phyloP scores from a whole-genome alignment of 176 grass and related monocot genomes.

The Oryza nivara region DNA sequence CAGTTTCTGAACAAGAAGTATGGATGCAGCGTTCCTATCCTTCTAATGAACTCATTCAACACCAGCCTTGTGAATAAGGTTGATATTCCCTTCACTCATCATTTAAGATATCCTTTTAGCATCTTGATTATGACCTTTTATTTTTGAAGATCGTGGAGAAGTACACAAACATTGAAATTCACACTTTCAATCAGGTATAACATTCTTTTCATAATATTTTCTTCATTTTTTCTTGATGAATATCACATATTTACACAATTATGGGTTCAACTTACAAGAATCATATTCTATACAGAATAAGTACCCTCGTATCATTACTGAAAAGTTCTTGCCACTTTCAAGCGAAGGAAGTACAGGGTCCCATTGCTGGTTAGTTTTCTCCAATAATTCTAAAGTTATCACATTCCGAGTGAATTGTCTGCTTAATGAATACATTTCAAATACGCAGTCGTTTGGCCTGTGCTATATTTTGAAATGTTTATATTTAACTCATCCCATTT shows the following conservation, averaged over 20 bases:
- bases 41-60: slow-evolving; percentile 99
- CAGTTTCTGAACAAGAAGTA: slow-evolving; percentile 98
- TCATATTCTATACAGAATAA: slow-evolving; percentile 68
- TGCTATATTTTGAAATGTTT: slow-evolving; percentile 19
- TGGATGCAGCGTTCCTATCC: slow-evolving; percentile 85
- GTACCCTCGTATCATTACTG: slow-evolving; percentile 76
- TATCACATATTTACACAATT: slow-evolving; percentile 18
- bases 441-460: neutral
- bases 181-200: slow-evolving; percentile 90
- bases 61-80: slow-evolving; percentile 91
- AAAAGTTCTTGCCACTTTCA: slow-evolving; percentile 81
- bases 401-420: too few relatives aligned
- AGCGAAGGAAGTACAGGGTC: slow-evolving; percentile 74
- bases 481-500: neutral
- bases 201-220: neutral
- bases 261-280: slow-evolving; percentile 2
- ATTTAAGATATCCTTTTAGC: neutral
- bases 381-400: neutral
- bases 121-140: slow-evolving; percentile 18
- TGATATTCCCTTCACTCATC: neutral
- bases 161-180: slow-evolving; percentile 91
- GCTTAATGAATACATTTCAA: too few relatives aligned
- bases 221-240: slow-evolving; percentile 5
- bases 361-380: slow-evolving; percentile 80
- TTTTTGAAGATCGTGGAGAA: slow-evolving; percentile 91